phyloP scores from a whole-genome alignment of 2,329 filamentous ascomycete species.

The Colletotrichum trifolii region DNA sequence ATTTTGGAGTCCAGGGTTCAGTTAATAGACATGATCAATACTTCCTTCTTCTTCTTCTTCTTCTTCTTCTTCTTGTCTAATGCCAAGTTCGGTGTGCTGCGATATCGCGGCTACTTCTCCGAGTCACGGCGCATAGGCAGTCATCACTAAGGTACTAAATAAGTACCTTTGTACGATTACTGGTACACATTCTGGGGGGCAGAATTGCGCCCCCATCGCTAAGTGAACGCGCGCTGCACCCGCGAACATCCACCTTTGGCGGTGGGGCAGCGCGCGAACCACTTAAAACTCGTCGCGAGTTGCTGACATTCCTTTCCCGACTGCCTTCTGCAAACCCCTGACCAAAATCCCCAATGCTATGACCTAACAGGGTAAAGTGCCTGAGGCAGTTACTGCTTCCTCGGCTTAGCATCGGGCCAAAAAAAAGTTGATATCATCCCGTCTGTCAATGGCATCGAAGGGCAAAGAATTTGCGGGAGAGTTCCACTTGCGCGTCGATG shows the following conservation, averaged over 20 bases:
- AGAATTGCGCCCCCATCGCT: too few relatives aligned
- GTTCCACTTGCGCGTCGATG: conserved; percentile 33
- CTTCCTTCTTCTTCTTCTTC: too few relatives aligned
- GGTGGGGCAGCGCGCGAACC: conserved; percentile 31
- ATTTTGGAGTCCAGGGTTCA: conserved; percentile 23
- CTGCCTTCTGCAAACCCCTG: too few relatives aligned
- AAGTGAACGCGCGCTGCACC: conserved; percentile 18
- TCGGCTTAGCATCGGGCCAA: conserved; percentile 37
- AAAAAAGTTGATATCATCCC: conserved; percentile 37
- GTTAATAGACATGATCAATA: too few relatives aligned
- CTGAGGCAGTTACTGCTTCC: conserved; percentile 20
- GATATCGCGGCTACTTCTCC: neutral
- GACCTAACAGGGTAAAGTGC: neutral
- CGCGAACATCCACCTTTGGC: conserved; percentile 27
- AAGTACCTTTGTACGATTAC: too few relatives aligned
- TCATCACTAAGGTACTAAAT: too few relatives aligned
- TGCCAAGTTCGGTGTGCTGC: too few relatives aligned
- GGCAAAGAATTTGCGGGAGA: conserved; percentile 42
- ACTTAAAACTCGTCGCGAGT: conserved; percentile 30
- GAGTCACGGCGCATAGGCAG: conserved; percentile 6
- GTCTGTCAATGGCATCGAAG: conserved; percentile 37
- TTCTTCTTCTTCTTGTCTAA: too few relatives aligned
- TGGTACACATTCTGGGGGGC: conserved; percentile 1
- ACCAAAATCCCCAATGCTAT: too few relatives aligned
- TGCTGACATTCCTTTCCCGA: conserved; percentile 23